Evolutionary conservation across 1,284 basidiomycete genomes (phyloP).

Genomic region (Wallemia ichthyophaga): DNA sequence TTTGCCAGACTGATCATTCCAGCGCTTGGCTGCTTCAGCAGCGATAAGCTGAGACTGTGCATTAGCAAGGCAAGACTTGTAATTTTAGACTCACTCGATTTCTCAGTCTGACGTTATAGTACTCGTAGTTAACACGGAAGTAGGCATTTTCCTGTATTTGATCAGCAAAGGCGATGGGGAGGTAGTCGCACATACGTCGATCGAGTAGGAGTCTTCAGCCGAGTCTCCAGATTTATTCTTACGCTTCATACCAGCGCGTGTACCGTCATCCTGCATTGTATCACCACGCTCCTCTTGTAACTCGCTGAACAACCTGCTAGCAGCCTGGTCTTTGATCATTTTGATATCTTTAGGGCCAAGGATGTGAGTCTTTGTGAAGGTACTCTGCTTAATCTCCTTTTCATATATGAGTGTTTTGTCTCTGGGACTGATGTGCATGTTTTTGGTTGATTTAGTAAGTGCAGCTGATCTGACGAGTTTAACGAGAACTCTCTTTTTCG

Average conservation of each 20-base stretch:
- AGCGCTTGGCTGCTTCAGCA: slow-evolving; percentile 39
- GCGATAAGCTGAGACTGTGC: slow-evolving; percentile 30
- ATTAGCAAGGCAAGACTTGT: slow-evolving; percentile 1
- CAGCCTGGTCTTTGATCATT: slow-evolving; percentile 11
- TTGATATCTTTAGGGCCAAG: slow-evolving; percentile 16
- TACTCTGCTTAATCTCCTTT: slow-evolving; percentile 6
- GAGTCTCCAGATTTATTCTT: slow-evolving; percentile 13
- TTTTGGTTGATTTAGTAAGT: background rate
- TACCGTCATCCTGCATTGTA: slow-evolving; percentile 1
- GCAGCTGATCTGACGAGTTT: background rate
- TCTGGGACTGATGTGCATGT: slow-evolving; percentile 8
- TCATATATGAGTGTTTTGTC: slow-evolving; percentile 13
- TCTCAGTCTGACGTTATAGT: slow-evolving; percentile 60
- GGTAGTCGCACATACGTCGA: slow-evolving; percentile 26
- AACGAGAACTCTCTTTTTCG: background rate
- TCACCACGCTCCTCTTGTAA: slow-evolving; percentile 10
- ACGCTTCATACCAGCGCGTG: background rate
- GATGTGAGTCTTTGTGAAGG: slow-evolving; percentile 8
- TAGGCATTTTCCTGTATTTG: slow-evolving; percentile 31
- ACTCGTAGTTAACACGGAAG: slow-evolving; percentile 62
- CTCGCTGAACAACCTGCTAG: slow-evolving; percentile 13
- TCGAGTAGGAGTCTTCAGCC: slow-evolving; percentile 22
- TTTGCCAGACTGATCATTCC: slow-evolving; percentile 36
- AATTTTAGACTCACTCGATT: slow-evolving; percentile 26
- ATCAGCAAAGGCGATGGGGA: background rate